These are phyloP conservation scores for Candida endomychidarum DNA, from an alignment of 805 yeast genomes.

Conservation along the genomic window DNA sequence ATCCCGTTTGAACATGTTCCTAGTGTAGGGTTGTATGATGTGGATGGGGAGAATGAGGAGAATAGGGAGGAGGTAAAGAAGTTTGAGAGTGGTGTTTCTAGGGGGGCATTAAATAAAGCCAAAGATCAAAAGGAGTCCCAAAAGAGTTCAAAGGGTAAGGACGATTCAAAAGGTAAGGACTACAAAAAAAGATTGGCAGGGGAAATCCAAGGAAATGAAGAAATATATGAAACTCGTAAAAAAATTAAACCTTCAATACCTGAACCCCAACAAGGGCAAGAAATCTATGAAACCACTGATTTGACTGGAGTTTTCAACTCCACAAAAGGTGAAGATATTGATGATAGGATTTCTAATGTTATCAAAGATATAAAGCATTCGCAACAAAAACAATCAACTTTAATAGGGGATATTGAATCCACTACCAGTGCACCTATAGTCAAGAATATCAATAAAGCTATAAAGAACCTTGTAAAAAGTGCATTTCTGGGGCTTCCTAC, in stretches of 20 bases:
- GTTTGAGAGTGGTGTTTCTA: conserved; percentile 46
- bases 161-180: conserved; percentile 15
- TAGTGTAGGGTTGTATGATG: conserved; percentile 66
- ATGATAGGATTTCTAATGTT: conserved; percentile 32
- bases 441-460: conserved; percentile 12
- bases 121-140: conserved; percentile 25
- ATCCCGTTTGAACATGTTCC: conserved; percentile 77
- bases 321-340: conserved; percentile 21
- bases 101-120: conserved; percentile 44
- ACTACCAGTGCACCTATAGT: not conserved
- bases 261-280: not conserved
- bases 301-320: conserved; percentile 17
- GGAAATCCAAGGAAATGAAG: conserved; percentile 20
- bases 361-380: conserved; percentile 32
- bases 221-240: conserved; percentile 11
- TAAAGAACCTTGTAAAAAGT: conserved; percentile 13
- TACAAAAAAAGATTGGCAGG: conserved; percentile 16
- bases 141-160: not conserved
- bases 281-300: conserved; percentile 3
- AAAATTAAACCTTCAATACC: conserved; percentile 17
- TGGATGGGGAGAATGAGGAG: conserved; percentile 51
- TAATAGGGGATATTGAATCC: conserved; percentile 15
- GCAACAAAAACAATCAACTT: conserved; percentile 33
- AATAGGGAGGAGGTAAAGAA: conserved; percentile 37
- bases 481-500: conserved; percentile 31